Conservation (phyloP, 2,329 filamentous ascomycete genomes). For the Trichoderma breve region DNA sequence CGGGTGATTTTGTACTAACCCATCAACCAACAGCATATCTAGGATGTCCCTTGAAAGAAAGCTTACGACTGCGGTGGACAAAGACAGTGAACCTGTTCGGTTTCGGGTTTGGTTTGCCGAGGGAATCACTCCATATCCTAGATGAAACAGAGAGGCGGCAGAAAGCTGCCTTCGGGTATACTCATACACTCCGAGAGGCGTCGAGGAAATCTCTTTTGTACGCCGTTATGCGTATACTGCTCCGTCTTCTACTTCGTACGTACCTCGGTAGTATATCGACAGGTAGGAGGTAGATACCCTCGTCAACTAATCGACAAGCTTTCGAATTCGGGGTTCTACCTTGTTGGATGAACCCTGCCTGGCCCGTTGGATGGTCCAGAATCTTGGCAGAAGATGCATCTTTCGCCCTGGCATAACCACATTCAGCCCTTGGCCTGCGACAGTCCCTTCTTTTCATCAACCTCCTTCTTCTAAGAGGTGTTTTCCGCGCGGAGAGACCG, state of each 20-base stretch:
- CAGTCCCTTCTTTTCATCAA: background rate
- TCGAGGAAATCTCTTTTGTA: background rate
- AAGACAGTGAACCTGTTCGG: background rate
- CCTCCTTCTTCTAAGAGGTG: background rate
- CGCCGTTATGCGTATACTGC: background rate
- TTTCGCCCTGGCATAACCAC: background rate
- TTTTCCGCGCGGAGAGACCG: background rate
- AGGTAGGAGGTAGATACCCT: background rate
- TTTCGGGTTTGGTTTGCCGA: background rate
- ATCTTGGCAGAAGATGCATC: background rate
- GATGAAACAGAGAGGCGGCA: background rate
- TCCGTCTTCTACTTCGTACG: background rate
- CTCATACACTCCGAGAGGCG: background rate
- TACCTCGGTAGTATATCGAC: background rate
- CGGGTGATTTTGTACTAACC: background rate
- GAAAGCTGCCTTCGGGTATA: background rate
- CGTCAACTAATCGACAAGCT: background rate
- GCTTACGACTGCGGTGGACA: background rate
- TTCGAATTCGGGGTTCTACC: background rate
- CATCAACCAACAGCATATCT: background rate
- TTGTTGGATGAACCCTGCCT: background rate
- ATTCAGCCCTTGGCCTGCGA: background rate
- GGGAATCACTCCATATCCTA: background rate
- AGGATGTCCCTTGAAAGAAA: background rate
- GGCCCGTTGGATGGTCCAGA: background rate